These are phyloP conservation scores for Calocybe cyanea DNA, from an alignment of 768 basidiomycete genomes.

Conservation along the genomic window DNA sequence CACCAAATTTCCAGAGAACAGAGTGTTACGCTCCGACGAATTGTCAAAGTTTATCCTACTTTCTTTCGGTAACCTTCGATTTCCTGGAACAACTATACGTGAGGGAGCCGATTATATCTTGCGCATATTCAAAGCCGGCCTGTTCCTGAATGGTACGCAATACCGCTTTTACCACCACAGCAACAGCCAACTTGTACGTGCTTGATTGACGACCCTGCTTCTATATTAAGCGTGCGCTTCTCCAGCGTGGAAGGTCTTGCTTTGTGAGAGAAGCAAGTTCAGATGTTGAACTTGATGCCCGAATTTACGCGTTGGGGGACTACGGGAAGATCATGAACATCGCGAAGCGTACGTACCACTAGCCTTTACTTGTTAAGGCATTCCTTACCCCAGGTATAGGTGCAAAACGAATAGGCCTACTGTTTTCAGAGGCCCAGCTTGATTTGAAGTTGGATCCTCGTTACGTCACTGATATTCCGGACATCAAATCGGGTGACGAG, in stretches of 20 bases:
- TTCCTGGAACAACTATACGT: conserved; percentile 47
- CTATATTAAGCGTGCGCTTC: background rate
- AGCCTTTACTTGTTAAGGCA: background rate
- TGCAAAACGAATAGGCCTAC: conserved; percentile 64
- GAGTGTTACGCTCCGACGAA: conserved; percentile 57
- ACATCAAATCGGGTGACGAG: conserved; percentile 54
- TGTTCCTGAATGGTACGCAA: conserved; percentile 54
- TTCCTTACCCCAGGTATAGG: conserved; percentile 30
- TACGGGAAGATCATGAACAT: conserved; percentile 59
- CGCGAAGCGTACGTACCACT: conserved; percentile 48
- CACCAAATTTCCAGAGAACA: conserved; percentile 49
- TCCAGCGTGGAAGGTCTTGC: conserved; percentile 57
- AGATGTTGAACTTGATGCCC: conserved; percentile 54
- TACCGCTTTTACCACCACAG: conserved; percentile 73
- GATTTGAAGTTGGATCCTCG: conserved; percentile 52
- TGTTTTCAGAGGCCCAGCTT: conserved; percentile 62
- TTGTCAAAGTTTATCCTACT: conserved; percentile 50
- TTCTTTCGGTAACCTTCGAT: conserved; percentile 51
- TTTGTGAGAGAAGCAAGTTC: conserved; percentile 52
- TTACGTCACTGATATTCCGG: conserved; percentile 50
- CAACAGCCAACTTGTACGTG: conserved; percentile 64
- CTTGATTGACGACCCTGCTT: background rate
- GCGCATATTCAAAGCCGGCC: conserved; percentile 49
- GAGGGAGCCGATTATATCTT: conserved; percentile 52
- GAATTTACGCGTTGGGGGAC: conserved; percentile 56